Evolutionary conservation across 1,284 basidiomycete species (phyloP), one percentile per base, ranked within the genome.

Genomic region (Tilletia setariae): DNA sequence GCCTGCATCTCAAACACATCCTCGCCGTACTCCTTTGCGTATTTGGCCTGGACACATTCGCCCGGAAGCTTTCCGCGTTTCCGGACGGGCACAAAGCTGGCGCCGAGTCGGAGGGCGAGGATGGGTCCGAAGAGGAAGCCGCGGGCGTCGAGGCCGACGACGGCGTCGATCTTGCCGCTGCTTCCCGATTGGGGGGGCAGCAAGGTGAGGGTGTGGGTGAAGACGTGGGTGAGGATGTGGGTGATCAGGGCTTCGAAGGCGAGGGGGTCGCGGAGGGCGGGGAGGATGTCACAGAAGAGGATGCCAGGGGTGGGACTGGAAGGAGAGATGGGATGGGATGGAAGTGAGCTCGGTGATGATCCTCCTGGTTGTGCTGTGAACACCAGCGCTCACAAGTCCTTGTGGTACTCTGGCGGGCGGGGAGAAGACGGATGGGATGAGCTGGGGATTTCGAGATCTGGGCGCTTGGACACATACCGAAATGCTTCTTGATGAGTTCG

Each of bases 31-130:
- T 99, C 96, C 86, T 98, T 98, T 81, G 89, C 88, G 80, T 94
- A 98, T 61, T 87, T 87, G 1, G 89, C 91, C 67, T 87, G 86
- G 53, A 90, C 87, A 81, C 90, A 91, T 72, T 89, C 83, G 64
- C 96, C 96, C 4, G 96, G 96, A 30, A 99, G 87, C 84, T 98
- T 99, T 16, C 94, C 95, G 72, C 85, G 86, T 85, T 99, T 99
- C 72, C 96, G 87, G 25, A 98, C 94, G 23, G 96, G 94, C 1
- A 98, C 94, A 78, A 99, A 99, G 11, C 93, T 92, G 1, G 94
- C 94, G 28, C 93, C 93, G 44, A 99, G 86, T 68, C 95, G 86
- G 79, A 93, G 85, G 11, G 96, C 96, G 77, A 99, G 88, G 75
- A 93, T 87, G 2, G 96, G 96, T 0, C 94, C 96, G 19, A 99